Percentiles rank a stretch among this genome's conserved stretches.
Evolutionary conservation across 1,139 yeast genomes (phyloP).

Genomic region (Suhomyces terraborum): DNA sequence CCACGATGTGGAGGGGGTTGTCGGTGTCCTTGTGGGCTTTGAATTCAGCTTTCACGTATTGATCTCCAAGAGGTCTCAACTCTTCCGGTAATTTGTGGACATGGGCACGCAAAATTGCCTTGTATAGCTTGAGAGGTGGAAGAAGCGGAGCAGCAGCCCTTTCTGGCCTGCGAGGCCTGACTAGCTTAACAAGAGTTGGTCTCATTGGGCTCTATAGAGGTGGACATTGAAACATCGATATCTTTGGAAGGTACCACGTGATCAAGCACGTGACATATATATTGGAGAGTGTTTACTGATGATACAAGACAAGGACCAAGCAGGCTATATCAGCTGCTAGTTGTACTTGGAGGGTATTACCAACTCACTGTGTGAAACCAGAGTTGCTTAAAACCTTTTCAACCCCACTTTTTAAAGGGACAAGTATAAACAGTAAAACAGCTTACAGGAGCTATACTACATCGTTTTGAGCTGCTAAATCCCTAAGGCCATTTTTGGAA

Average conservation of each 20-base stretch:
- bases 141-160: conserved; percentile 60
- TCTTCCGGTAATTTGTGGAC: conserved; percentile 59
- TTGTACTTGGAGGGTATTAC: too few relatives aligned
- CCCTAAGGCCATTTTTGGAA: too few relatives aligned
- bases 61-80: conserved; percentile 80
- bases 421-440: too few relatives aligned
- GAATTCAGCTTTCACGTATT: conserved; percentile 87
- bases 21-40: conserved; percentile 80
- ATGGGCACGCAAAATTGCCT: conserved; percentile 81
- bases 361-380: too few relatives aligned
- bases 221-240: too few relatives aligned
- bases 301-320: too few relatives aligned
- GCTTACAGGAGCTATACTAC: too few relatives aligned
- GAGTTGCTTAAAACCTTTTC: too few relatives aligned
- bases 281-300: too few relatives aligned
- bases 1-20: conserved; percentile 91
- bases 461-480: too few relatives aligned
- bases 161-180: conserved; percentile 60
- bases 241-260: conserved; percentile 1
- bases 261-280: background rate
- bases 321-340: too few relatives aligned
- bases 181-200: conserved; percentile 46
- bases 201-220: conserved; percentile 40
- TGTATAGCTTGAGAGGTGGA: conserved; percentile 79
- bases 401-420: too few relatives aligned